Evolutionary conservation across 1,139 yeast species (phyloP).

Genomic region (Magnusiomyces suaveolens): DNA sequence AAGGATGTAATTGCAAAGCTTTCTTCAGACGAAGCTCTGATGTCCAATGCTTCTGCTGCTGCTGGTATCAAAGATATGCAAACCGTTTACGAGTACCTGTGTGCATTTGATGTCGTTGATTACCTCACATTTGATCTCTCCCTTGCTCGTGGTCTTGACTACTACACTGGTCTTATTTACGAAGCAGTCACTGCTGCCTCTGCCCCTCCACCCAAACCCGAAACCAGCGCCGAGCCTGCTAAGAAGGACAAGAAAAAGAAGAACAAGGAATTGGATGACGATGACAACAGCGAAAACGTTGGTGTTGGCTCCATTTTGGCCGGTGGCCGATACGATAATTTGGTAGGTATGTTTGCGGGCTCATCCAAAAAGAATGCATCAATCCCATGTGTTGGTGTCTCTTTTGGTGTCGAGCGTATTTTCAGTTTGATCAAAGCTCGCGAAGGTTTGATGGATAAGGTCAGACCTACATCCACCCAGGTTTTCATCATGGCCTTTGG

Average conservation of each 20-base stretch:
- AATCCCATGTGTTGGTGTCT: slow-evolving; percentile 94
- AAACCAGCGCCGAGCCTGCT: slow-evolving; percentile 16
- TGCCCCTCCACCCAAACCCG: slow-evolving; percentile 69
- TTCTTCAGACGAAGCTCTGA: slow-evolving; percentile 46
- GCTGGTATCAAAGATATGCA: slow-evolving; percentile 76
- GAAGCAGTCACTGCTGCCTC: slow-evolving; percentile 93
- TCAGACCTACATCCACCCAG: slow-evolving; percentile 80
- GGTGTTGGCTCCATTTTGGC: slow-evolving; percentile 98
- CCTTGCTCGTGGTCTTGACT: slow-evolving; percentile 92
- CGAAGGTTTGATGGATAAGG: slow-evolving; percentile 44
- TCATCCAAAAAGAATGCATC: slow-evolving; percentile 54
- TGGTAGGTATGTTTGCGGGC: slow-evolving; percentile 91
- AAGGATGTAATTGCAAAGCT: slow-evolving; percentile 55
- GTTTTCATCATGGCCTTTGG: slow-evolving; percentile 97
- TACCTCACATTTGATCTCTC: slow-evolving; percentile 80
- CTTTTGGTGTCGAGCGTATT: slow-evolving; percentile 92
- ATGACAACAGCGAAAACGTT: slow-evolving; percentile 91
- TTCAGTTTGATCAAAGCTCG: slow-evolving; percentile 83
- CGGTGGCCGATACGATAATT: slow-evolving; percentile 94
- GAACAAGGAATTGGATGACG: slow-evolving; percentile 42
- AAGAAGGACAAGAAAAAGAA: slow-evolving; percentile 31
- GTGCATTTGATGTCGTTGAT: slow-evolving; percentile 62
- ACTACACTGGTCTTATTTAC: slow-evolving; percentile 91
- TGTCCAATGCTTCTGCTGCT: slow-evolving; percentile 59
- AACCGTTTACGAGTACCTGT: slow-evolving; percentile 61